phyloP scores from a whole-genome alignment of 1,284 basidiomycete species.

The Erythrobasidium hasegawianum region DNA sequence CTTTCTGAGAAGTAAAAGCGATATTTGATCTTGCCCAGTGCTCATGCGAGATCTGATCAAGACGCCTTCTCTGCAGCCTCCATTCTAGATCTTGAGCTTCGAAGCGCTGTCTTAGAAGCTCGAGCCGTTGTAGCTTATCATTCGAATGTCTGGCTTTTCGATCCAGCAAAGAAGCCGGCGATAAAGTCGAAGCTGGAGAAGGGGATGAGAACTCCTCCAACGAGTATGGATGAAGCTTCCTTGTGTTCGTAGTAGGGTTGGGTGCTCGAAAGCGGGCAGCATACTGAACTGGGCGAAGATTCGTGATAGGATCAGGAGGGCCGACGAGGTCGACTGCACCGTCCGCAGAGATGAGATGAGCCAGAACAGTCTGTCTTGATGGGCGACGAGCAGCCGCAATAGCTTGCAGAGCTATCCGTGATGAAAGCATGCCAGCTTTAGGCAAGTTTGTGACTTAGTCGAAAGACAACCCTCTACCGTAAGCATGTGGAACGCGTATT shows the following conservation, averaged over 20 bases:
- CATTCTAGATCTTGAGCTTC: slow-evolving; percentile 44
- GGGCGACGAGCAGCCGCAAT: too few species aligned
- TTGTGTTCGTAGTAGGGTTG: background rate
- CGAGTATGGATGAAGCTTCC: slow-evolving; percentile 43
- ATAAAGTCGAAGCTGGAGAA: slow-evolving; percentile 10
- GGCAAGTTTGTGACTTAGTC: too few species aligned
- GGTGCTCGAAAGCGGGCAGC: slow-evolving; percentile 39
- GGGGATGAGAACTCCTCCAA: slow-evolving; percentile 41
- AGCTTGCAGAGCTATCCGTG: too few species aligned
- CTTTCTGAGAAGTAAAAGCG: slow-evolving; percentile 37
- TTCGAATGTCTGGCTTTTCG: background rate
- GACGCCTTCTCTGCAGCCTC: slow-evolving; percentile 40
- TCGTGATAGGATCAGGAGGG: slow-evolving; percentile 44
- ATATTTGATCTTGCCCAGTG: slow-evolving; percentile 43
- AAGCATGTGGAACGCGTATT: too few species aligned
- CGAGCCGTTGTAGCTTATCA: slow-evolving; percentile 11
- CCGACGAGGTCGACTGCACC: slow-evolving; percentile 40
- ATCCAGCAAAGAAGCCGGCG: slow-evolving; percentile 6
- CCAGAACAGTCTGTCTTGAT: too few species aligned
- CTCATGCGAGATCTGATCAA: slow-evolving; percentile 44
- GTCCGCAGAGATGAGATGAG: too few species aligned
- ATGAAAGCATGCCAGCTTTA: too few species aligned
- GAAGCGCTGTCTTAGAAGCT: slow-evolving; percentile 16
- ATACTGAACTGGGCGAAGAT: slow-evolving; percentile 45
- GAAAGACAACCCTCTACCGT: too few species aligned